A percentile compares a stretch with the other conserved stretches of the same genome.
Evolutionary conservation across 306 rosid genomes (phyloP).

Genomic region (Pyrus communis): DNA sequence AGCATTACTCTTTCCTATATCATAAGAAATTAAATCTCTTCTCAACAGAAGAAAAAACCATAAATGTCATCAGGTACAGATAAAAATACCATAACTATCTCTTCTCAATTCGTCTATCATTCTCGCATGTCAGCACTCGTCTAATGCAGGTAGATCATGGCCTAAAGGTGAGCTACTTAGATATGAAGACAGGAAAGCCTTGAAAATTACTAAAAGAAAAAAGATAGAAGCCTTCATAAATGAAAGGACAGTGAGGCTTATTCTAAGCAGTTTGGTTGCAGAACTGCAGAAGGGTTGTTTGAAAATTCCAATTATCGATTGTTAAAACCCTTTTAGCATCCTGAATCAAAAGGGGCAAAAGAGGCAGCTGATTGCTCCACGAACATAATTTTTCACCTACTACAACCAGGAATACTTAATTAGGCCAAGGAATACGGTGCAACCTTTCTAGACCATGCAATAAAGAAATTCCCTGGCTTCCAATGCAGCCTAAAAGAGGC

Average conservation of each 20-base stretch:
- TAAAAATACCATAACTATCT: neutral
- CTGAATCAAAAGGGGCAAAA: neutral
- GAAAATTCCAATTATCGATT: neutral
- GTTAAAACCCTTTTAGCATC: neutral
- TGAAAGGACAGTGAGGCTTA: neutral
- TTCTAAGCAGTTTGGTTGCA: neutral
- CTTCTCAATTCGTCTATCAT: neutral
- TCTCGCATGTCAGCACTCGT: neutral
- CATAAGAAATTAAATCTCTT: neutral
- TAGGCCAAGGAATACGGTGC: neutral
- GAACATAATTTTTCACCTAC: neutral
- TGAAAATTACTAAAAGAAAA: neutral
- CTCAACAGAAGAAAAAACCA: neutral
- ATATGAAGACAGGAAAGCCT: neutral
- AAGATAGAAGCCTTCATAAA: neutral
- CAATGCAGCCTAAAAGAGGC: neutral
- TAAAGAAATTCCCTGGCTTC: neutral
- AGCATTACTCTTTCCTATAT: neutral
- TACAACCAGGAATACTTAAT: neutral
- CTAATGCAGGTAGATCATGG: neutral
- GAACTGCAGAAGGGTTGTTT: neutral
- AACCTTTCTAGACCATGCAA: neutral
- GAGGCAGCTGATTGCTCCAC: neutral
- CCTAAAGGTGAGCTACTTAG: neutral
- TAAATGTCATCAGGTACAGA: neutral